These are phyloP conservation scores for Hyaloperonospora brassicae DNA, from an alignment of 352 stramenopile species.

Conservation along the genomic window DNA sequence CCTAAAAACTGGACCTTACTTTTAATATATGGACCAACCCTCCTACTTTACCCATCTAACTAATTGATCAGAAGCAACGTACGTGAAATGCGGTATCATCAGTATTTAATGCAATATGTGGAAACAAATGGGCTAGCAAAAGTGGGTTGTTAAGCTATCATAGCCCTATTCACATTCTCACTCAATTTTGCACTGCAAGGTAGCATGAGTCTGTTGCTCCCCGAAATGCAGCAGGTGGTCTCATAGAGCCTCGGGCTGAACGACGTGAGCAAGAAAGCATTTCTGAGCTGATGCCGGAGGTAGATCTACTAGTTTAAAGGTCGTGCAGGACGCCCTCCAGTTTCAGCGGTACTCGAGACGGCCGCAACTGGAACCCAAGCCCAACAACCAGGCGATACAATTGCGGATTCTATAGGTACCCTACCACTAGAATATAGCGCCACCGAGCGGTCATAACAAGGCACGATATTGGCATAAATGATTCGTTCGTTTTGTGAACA, in stretches of 20 bases:
- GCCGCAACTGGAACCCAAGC: conserved; percentile 42
- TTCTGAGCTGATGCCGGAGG: conserved; percentile 57
- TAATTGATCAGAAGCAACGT: too few species aligned
- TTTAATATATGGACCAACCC: too few species aligned
- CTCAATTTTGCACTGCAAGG: too few species aligned
- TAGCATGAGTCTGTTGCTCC: conserved; percentile 67
- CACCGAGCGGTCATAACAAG: background rate
- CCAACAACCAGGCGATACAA: conserved; percentile 75
- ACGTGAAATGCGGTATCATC: too few species aligned
- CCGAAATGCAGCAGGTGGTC: conserved; percentile 60
- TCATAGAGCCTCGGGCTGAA: conserved; percentile 71
- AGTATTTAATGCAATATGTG: too few species aligned
- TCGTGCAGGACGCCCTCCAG: conserved; percentile 83
- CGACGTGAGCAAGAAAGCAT: conserved; percentile 58
- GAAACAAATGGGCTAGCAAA: too few species aligned
- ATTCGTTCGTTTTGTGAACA: conserved; percentile 1
- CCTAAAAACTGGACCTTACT: too few species aligned
- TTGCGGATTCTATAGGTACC: conserved; percentile 57
- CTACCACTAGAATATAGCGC: background rate
- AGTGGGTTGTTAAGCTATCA: too few species aligned
- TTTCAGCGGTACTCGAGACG: conserved; percentile 69
- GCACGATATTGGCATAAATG: background rate
- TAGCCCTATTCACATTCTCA: too few species aligned
- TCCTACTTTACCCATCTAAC: too few species aligned
- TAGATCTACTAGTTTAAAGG: conserved; percentile 74